Percentiles rank a stretch among this genome's conserved stretches.
These are phyloP conservation scores for Suhomyces tanzawaensis DNA, from an alignment of 805 yeast species.

Conservation along the genomic window DNA sequence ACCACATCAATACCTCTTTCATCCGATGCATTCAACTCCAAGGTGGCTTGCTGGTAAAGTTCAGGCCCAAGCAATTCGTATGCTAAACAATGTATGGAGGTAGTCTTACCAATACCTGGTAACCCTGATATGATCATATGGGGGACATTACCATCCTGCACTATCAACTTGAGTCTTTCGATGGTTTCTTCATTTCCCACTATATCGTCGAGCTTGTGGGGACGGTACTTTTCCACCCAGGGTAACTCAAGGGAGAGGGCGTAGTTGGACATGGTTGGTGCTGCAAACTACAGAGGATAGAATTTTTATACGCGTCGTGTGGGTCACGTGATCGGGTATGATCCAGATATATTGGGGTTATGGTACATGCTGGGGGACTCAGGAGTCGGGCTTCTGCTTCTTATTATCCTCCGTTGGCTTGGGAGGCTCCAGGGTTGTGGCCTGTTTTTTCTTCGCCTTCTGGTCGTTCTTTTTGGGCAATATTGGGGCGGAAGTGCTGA, in stretches of 20 bases:
- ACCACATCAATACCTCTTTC: conserved; percentile 98
- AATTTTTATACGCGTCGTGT: neutral
- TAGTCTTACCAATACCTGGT: conserved; percentile 98
- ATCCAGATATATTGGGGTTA: neutral
- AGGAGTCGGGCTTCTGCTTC: neutral
- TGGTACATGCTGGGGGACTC: neutral
- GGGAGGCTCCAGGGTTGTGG: no score
- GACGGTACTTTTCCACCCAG: conserved; percentile 94
- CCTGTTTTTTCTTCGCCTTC: conserved; percentile 16
- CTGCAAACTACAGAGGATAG: neutral
- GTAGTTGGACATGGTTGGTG: conserved; percentile 9
- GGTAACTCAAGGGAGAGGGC: conserved; percentile 34
- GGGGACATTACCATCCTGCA: conserved; percentile 93
- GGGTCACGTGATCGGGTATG: neutral
- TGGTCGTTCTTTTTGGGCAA: conserved; percentile 20
- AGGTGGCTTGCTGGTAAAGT: conserved; percentile 72
- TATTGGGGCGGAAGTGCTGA: conserved; percentile 48
- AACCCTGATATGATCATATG: conserved; percentile 93
- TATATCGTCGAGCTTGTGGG: conserved; percentile 71
- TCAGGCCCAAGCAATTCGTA: conserved; percentile 71
- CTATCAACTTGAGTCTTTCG: conserved; percentile 78
- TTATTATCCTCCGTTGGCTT: neutral
- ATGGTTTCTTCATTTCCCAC: conserved; percentile 94
- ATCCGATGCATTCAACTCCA: conserved; percentile 94
- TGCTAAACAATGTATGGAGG: conserved; percentile 88